phyloP scores from a whole-genome alignment of 1,284 basidiomycete species.

The Peniophora sp. region DNA sequence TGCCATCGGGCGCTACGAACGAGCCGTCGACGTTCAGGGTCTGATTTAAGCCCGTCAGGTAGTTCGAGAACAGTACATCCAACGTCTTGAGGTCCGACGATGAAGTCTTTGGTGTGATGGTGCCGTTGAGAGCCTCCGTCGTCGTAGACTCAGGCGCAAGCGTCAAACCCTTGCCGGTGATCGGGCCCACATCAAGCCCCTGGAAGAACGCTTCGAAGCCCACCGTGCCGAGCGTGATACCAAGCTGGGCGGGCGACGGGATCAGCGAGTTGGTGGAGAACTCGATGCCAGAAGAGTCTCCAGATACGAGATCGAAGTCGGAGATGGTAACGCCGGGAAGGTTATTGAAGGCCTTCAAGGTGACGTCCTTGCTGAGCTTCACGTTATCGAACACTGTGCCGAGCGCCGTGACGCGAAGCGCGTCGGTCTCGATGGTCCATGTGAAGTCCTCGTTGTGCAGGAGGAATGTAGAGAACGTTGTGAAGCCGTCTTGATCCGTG shows the following conservation, averaged over 20 bases:
- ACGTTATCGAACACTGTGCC: constrained; percentile 67
- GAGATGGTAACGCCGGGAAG: constrained; percentile 63
- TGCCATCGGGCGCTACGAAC: constrained; percentile 53
- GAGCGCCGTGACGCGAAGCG: constrained; percentile 56
- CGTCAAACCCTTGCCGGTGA: constrained; percentile 42
- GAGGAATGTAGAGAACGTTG: constrained; percentile 58
- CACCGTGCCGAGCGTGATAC: constrained; percentile 66
- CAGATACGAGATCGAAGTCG: constrained; percentile 60
- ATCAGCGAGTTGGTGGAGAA: constrained; percentile 63
- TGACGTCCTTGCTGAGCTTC: constrained; percentile 52
- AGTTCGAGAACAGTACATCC: constrained; percentile 62
- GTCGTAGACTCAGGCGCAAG: constrained; percentile 46
- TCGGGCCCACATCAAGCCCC: constrained; percentile 42
- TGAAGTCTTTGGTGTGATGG: constrained; percentile 49
- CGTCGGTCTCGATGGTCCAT: constrained; percentile 64
- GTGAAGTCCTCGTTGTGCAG: constrained; percentile 60
- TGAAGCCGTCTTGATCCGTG: constrained; percentile 51
- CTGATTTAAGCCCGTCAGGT: constrained; percentile 58
- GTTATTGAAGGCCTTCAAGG: constrained; percentile 67
- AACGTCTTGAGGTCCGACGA: constrained; percentile 46
- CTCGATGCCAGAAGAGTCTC: constrained; percentile 61
- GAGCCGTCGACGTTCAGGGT: constrained; percentile 55
- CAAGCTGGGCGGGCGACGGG: constrained; percentile 62
- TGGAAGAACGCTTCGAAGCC: constrained; percentile 59
- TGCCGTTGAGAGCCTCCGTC: constrained; percentile 48